A percentile compares a stretch with the other conserved stretches of the same genome.
These are phyloP conservation scores for Cucurbita argyrosperma DNA, from an alignment of 306 rosid genomes.

Conservation along the genomic window DNA sequence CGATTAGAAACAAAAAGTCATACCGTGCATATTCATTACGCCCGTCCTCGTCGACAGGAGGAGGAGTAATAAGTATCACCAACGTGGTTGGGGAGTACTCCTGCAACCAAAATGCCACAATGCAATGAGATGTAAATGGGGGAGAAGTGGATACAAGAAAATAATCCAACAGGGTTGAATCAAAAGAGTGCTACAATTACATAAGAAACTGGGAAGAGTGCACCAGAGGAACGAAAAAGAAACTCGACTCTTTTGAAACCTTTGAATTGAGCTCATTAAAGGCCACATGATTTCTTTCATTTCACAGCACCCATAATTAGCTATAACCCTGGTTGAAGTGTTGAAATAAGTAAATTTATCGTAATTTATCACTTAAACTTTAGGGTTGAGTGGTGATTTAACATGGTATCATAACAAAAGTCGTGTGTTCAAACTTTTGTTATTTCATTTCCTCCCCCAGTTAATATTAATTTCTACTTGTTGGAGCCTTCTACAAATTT, in stretches of 20 bases:
- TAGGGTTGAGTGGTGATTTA: too few relatives aligned
- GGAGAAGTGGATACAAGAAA: background rate
- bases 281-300: background rate
- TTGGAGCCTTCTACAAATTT: too few relatives aligned
- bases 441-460: too few relatives aligned
- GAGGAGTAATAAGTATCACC: conserved; percentile 73
- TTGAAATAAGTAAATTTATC: too few relatives aligned
- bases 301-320: background rate
- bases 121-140: background rate
- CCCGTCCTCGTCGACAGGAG: conserved; percentile 75
- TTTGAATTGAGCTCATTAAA: background rate
- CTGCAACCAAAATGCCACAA: conserved; percentile 35
- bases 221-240: background rate
- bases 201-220: background rate
- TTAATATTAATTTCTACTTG: too few relatives aligned
- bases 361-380: too few relatives aligned
- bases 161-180: background rate
- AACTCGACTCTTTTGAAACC: background rate
- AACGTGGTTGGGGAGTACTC: conserved; percentile 41
- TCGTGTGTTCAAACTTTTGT: too few relatives aligned
- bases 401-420: too few relatives aligned
- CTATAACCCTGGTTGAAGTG: background rate
- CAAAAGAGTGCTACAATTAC: background rate
- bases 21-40: conserved; percentile 54
- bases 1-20: background rate